Base-by-base conservation (phyloP, 2,329 filamentous ascomycete species). In the Hypoxylon sp. region DNA sequence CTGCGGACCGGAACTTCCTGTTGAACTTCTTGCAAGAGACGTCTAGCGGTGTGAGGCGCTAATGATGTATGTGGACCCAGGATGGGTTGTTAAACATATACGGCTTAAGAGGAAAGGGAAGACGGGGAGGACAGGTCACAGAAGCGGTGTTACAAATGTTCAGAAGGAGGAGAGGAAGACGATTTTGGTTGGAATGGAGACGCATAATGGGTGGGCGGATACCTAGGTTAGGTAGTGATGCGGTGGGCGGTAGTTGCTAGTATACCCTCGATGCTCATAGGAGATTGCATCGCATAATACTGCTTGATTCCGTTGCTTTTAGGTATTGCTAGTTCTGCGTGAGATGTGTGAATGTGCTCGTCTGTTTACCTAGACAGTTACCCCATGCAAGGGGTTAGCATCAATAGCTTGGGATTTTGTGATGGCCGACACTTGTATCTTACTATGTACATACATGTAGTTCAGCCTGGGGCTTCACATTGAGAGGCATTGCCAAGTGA, bases 1-100 rank as follows among this genome's bases (percentile, higher is more conserved):
- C 92, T 0, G 91, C 88, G 0, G 90, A 96, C 72, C 91, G 92
- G 76, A 90, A 85, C 15, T 96, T 96, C 74, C 81, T 97, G 76
- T 83, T 96, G 56, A 91, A 88, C 8, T 96, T 93, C 76, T 81
- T 97, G 74, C 88, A 93, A 70, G 83, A 83, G 27, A 82, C 84
- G 2, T 83, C 84, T 10, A 80, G 81, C 37, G 81, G 70, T 32
- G 65, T 77, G n/a, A 76, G 76, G 21, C 77, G 79, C 42, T 81
- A 65, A 77, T 19, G 60, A 62, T 24, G 29, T 10, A 52, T n/a
- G 15, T 6, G 17, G 19, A 15, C 17, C 44, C 32, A 19, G 35
- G 29, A 35, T 21, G n/a, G 8, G n/a, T 11, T 13, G 8, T 8
- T 17, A 27, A 27, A 27, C 24, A 27, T 21, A n/a, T 35, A 37